These are phyloP conservation scores for Breynia disticha DNA, from an alignment of 441 rosid species.

Conservation along the genomic window DNA sequence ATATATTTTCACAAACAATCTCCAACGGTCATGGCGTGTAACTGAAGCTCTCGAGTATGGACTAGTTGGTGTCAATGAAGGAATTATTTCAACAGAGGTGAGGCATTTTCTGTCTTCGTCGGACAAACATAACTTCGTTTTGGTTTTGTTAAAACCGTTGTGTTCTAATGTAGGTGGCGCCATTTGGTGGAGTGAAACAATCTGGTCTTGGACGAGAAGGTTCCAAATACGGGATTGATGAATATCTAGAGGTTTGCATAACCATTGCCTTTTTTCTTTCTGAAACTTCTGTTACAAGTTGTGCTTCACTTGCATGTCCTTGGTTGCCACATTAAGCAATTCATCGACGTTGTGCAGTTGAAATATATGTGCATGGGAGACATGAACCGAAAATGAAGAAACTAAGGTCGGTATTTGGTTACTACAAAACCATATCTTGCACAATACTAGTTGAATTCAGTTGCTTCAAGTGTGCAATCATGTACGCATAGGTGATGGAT, in stretches of 20 bases:
- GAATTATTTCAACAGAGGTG: constrained; percentile 85
- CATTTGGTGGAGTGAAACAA: constrained; percentile 92
- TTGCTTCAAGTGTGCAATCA: background rate
- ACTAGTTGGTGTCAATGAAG: constrained; percentile 86
- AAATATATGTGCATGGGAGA: constrained; percentile 63
- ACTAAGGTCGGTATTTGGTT: background rate
- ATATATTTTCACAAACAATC: constrained; percentile 78
- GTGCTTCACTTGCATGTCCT: too few species aligned
- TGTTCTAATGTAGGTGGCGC: constrained; percentile 66
- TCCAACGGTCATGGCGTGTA: constrained; percentile 88
- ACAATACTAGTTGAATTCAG: background rate
- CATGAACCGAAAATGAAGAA: constrained; percentile 49
- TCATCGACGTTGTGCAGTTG: constrained; percentile 26
- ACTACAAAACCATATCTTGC: background rate
- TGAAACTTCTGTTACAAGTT: background rate
- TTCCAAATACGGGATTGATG: constrained; percentile 94
- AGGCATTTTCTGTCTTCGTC: constrained; percentile 1
- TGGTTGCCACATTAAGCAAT: too few species aligned
- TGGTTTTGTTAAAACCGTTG: constrained; percentile 8
- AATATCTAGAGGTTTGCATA: constrained; percentile 60
- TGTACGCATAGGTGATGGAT: too few species aligned
- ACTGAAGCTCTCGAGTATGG: constrained; percentile 93
- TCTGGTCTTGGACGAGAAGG: constrained; percentile 98
- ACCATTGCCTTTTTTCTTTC: too few species aligned
- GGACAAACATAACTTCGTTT: too few species aligned